Conservation (phyloP, 2,329 filamentous ascomycete genomes). For the Fusarium sacchari region DNA sequence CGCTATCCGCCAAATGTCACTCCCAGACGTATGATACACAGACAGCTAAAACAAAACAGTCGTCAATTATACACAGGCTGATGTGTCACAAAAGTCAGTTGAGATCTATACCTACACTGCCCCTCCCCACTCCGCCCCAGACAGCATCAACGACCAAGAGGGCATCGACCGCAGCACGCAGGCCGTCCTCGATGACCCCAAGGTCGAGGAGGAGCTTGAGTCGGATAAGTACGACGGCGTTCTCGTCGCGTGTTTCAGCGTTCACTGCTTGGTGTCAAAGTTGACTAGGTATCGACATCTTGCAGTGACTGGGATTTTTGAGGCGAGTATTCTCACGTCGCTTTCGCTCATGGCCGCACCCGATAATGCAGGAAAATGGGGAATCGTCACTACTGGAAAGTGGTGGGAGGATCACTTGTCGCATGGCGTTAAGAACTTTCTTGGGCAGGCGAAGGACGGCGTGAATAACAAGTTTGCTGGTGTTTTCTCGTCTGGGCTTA, state of each 20-base stretch:
- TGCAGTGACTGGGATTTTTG: conserved; percentile 77
- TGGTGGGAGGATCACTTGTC: conserved; percentile 82
- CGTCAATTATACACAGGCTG: conserved; percentile 16
- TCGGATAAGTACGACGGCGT: conserved; percentile 74
- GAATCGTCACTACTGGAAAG: conserved; percentile 87
- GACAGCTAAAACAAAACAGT: background rate
- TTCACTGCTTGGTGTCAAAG: conserved; percentile 77
- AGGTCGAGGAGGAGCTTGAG: conserved; percentile 46
- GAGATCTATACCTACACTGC: conserved; percentile 74
- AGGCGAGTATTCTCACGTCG: conserved; percentile 77
- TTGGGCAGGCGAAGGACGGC: conserved; percentile 60
- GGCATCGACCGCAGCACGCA: conserved; percentile 73
- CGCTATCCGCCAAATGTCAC: conserved; percentile 56
- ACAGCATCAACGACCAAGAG: conserved; percentile 80
- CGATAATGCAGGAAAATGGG: conserved; percentile 66
- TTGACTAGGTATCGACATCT: conserved; percentile 55
- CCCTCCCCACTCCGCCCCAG: conserved; percentile 64
- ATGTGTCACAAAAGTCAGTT: conserved; percentile 51
- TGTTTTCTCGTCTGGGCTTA: conserved; percentile 83
- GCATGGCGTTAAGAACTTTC: conserved; percentile 70
- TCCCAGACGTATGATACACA: conserved; percentile 38
- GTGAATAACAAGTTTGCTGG: conserved; percentile 72
- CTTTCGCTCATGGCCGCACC: conserved; percentile 58
- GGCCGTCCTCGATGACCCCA: conserved; percentile 68
- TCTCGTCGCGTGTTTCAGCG: conserved; percentile 88